Evolutionary conservation across 768 basidiomycete genomes (phyloP).

Genomic region (Kwoniella mangroviensis): DNA sequence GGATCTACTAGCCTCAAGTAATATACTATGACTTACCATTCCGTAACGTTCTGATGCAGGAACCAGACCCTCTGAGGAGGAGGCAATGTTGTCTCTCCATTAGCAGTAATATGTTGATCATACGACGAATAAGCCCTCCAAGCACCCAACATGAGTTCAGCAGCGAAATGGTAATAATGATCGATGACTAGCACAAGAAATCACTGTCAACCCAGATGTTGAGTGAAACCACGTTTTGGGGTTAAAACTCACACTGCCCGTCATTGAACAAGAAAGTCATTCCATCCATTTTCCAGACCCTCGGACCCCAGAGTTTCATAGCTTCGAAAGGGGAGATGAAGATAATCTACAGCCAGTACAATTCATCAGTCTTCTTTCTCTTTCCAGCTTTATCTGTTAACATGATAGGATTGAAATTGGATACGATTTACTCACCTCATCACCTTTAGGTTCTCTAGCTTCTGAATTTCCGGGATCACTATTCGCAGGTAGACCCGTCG

Average conservation of each 20-base stretch:
- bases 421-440: conserved; percentile 62
- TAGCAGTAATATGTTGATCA: conserved; percentile 49
- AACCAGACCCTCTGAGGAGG: conserved; percentile 74
- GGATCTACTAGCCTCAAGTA: no score
- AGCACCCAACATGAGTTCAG: conserved; percentile 75
- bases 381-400: no score
- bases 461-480: conserved; percentile 70
- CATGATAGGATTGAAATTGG: no score
- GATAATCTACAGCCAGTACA: conserved; percentile 40
- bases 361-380: neutral
- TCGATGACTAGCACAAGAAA: conserved; percentile 62
- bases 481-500: conserved; percentile 67
- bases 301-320: conserved; percentile 65
- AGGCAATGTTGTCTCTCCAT: conserved; percentile 60
- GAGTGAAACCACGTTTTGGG: no score
- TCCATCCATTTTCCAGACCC: conserved; percentile 72
- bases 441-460: conserved; percentile 68
- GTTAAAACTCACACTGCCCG: conserved; percentile 64
- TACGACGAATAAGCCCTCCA: conserved; percentile 67
- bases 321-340: conserved; percentile 70
- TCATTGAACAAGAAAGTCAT: conserved; percentile 64
- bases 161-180: conserved; percentile 87
- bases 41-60: conserved; percentile 58
- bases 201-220: no score
- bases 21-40: conserved; percentile 43